These are phyloP conservation scores for Thraustotheca clavata DNA, from an alignment of 352 stramenopile species.

Conservation along the genomic window DNA sequence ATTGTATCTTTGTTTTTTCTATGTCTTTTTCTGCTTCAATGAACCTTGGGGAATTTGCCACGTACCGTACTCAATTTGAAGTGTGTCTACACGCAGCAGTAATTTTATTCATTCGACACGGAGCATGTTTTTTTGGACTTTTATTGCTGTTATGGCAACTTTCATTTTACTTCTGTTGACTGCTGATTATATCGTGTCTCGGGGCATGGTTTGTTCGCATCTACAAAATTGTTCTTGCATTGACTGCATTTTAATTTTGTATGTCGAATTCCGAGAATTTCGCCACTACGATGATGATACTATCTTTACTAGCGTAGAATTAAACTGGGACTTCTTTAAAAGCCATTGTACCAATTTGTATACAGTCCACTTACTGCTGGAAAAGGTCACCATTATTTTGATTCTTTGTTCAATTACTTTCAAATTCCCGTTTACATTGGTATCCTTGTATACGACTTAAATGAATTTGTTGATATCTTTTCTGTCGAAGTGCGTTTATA, in stretches of 20 bases:
- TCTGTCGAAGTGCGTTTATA: not conserved
- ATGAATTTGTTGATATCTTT: not conserved
- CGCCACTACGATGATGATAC: too few species aligned
- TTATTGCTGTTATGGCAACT: not conserved
- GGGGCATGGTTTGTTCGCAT: too few species aligned
- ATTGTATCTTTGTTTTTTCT: not conserved
- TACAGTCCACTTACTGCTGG: not conserved
- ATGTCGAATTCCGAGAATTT: too few species aligned
- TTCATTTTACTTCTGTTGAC: not conserved
- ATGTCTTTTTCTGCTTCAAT: not conserved
- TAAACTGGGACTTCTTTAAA: not conserved
- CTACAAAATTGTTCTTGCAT: too few species aligned
- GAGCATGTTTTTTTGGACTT: not conserved
- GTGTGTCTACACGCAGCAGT: too few species aligned
- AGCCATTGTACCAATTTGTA: not conserved
- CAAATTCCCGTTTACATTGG: not conserved
- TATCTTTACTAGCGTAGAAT: too few species aligned
- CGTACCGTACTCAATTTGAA: too few species aligned
- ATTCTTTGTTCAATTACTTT: slow-evolving; percentile 1
- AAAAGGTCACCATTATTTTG: not conserved
- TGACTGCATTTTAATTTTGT: too few species aligned
- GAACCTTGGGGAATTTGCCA: not conserved
- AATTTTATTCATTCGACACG: not conserved
- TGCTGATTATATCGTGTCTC: too few species aligned
- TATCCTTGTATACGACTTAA: not conserved